These are phyloP conservation scores for Linnemannia exigua DNA, from an alignment of 192 early-diverging fungal species.

Conservation along the genomic window DNA sequence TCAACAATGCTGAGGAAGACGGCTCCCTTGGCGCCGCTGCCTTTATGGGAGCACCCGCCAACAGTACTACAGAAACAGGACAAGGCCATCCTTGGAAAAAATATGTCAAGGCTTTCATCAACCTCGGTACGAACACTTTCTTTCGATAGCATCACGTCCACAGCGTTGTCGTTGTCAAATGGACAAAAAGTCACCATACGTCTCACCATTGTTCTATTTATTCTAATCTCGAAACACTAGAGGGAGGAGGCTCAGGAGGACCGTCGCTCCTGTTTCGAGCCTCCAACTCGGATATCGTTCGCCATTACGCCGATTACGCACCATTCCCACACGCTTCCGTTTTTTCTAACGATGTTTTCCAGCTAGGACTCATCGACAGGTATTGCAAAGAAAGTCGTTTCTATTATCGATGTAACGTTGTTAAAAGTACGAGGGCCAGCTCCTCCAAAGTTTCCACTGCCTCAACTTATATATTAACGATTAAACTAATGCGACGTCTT, in stretches of 20 bases:
- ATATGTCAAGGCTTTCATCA: constrained; percentile 72
- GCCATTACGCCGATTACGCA: constrained; percentile 65
- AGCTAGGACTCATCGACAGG: constrained; percentile 66
- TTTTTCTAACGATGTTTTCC: constrained; percentile 70
- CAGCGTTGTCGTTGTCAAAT: neutral
- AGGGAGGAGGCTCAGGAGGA: constrained; percentile 79
- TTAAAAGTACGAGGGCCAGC: too few species aligned
- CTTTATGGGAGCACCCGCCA: constrained; percentile 61
- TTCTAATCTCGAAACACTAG: constrained; percentile 34
- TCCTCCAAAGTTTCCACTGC: neutral
- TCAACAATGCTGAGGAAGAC: constrained; percentile 80
- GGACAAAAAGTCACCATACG: neutral
- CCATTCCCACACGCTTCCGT: constrained; percentile 68
- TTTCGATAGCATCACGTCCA: neutral
- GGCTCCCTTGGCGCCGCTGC: constrained; percentile 70
- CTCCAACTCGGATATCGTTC: constrained; percentile 49
- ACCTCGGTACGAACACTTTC: constrained; percentile 63
- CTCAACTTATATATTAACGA: neutral
- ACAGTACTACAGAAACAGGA: constrained; percentile 36
- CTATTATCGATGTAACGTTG: too few species aligned
- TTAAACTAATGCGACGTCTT: neutral
- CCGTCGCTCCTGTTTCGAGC: constrained; percentile 75
- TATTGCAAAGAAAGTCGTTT: constrained; percentile 11
- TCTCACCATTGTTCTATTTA: neutral
- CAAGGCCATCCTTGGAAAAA: constrained; percentile 73